These are phyloP conservation scores for Tetraselmis chui DNA, from an alignment of 139 green algal genomes.

Conservation along the genomic window DNA sequence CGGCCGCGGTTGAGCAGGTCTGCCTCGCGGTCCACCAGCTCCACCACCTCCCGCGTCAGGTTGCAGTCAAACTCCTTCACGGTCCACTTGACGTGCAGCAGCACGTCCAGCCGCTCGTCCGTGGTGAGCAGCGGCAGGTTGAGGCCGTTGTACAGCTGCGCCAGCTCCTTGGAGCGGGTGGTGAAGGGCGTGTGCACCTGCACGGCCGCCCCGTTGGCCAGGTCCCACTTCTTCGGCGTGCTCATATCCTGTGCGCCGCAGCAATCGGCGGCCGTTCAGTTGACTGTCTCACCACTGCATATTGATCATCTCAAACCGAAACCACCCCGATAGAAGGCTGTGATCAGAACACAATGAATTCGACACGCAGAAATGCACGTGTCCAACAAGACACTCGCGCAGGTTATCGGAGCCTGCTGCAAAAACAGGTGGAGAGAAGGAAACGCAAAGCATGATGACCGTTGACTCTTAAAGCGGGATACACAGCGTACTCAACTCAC, in stretches of 20 bases:
- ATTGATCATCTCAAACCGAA: too few relatives aligned
- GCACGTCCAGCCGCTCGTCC: slow-evolving; percentile 75
- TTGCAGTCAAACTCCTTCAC: slow-evolving; percentile 77
- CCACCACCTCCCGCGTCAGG: slow-evolving; percentile 67
- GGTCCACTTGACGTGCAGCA: slow-evolving; percentile 83
- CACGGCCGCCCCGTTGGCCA: slow-evolving; percentile 38
- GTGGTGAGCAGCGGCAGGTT: slow-evolving; percentile 44
- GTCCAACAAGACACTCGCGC: too few relatives aligned
- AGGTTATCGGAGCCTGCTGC: too few relatives aligned
- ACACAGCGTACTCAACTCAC: too few relatives aligned
- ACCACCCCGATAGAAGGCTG: too few relatives aligned
- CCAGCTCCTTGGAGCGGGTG: slow-evolving; percentile 68
- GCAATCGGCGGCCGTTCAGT: too few relatives aligned
- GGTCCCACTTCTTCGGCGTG: neutral
- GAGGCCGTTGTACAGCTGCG: slow-evolving; percentile 67
- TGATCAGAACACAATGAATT: too few relatives aligned
- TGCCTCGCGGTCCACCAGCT: slow-evolving; percentile 69
- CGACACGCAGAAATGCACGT: too few relatives aligned
- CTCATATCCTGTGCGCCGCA: neutral
- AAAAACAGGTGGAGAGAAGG: too few relatives aligned
- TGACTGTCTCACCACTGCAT: too few relatives aligned
- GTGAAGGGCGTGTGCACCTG: slow-evolving; percentile 75
- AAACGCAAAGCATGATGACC: too few relatives aligned
- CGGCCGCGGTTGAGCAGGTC: slow-evolving; percentile 78
- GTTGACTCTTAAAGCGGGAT: too few relatives aligned